Percentiles rank a stretch among this genome's conserved stretches.
phyloP scores from a whole-genome alignment of 2,329 filamentous ascomycete genomes.

The Curvularia sp. region DNA sequence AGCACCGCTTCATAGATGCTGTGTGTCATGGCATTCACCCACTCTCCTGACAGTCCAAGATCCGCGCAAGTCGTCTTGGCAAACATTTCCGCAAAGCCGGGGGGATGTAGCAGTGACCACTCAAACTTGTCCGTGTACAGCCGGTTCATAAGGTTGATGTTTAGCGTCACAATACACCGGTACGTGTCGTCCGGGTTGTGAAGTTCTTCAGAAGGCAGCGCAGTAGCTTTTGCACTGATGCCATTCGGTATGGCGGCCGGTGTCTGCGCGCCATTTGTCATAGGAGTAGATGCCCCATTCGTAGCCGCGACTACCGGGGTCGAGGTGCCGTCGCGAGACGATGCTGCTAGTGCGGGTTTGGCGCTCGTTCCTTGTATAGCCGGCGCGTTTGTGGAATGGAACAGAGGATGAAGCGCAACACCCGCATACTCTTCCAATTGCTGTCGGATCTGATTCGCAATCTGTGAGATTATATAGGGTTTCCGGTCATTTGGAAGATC shows the following conservation, averaged over 20 bases:
- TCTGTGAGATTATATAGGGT: slow-evolving; percentile 73
- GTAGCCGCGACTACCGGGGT: slow-evolving; percentile 56
- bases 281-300: slow-evolving; percentile 64
- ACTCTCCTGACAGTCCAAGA: slow-evolving; percentile 86
- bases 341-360: slow-evolving; percentile 47
- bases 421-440: slow-evolving; percentile 96
- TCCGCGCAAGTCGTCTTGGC: slow-evolving; percentile 93
- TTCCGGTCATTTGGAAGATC: slow-evolving; percentile 79
- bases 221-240: slow-evolving; percentile 74
- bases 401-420: slow-evolving; percentile 90
- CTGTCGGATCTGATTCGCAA: slow-evolving; percentile 92
- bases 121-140: slow-evolving; percentile 98
- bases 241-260: slow-evolving; percentile 60
- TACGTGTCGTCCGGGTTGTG: slow-evolving; percentile 94
- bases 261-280: slow-evolving; percentile 58
- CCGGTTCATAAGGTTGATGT: slow-evolving; percentile 88
- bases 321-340: slow-evolving; percentile 61
- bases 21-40: slow-evolving; percentile 92
- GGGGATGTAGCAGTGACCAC: slow-evolving; percentile 92
- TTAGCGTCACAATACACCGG: slow-evolving; percentile 88
- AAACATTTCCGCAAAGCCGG: slow-evolving; percentile 90
- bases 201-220: slow-evolving; percentile 71
- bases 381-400: slow-evolving; percentile 65
- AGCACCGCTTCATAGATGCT: slow-evolving; percentile 96
- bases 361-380: slow-evolving; percentile 41